Percentiles rank a stretch among this genome's conserved stretches.
Conservation (phyloP, 345 rosid genomes). For the Orychophragmus violaceus region DNA sequence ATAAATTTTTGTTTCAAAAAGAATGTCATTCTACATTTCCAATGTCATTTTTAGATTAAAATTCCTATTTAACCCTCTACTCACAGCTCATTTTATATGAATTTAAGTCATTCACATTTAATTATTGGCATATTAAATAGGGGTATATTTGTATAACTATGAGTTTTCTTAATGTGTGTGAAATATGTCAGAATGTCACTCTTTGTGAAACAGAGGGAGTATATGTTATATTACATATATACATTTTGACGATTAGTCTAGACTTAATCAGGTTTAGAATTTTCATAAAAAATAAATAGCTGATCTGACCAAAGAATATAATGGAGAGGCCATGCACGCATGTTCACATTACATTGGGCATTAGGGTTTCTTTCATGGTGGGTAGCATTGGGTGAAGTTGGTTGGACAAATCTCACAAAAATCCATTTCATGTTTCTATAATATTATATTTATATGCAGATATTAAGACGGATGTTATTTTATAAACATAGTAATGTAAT, state of each 20-base stretch:
- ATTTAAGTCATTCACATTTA: too few species aligned
- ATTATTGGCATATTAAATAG: too few species aligned
- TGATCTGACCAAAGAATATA: background rate
- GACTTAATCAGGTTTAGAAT: background rate
- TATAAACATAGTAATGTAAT: constrained; percentile 23
- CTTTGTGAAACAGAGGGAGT: too few species aligned
- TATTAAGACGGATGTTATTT: constrained; percentile 19
- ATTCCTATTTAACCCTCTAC: too few species aligned
- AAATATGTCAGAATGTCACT: too few species aligned
- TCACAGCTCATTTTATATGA: too few species aligned
- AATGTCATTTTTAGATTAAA: too few species aligned
- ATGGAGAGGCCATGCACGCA: constrained; percentile 21
- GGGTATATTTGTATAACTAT: too few species aligned
- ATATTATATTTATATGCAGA: constrained; percentile 18
- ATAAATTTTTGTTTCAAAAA: too few species aligned
- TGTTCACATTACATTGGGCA: constrained; percentile 35
- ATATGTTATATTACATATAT: background rate
- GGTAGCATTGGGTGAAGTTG: constrained; percentile 98
- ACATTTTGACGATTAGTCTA: background rate
- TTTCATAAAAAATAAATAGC: background rate
- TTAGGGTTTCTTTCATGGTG: constrained; percentile 46
- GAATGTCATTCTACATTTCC: too few species aligned
- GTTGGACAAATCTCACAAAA: constrained; percentile 53
- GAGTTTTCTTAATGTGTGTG: too few species aligned
- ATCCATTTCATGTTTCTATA: constrained; percentile 14